Evolutionary conservation across 257 asterid genomes (phyloP).

Genomic region (Solanum pinnatisectum): DNA sequence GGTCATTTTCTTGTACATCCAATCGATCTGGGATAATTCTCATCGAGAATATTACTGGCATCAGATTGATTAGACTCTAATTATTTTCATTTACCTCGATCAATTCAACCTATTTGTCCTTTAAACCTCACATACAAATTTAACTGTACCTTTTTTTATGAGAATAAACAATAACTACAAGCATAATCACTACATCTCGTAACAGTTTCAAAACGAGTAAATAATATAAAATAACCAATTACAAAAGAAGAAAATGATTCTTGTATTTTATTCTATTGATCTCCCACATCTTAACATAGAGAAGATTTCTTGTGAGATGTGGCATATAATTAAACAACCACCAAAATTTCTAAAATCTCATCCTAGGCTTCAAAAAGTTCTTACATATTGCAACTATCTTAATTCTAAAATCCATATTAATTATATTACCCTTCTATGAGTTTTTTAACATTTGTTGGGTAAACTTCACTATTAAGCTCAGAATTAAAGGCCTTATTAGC

Average conservation of each 20-base stretch:
- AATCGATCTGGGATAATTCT: too few relatives aligned
- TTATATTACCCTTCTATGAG: slow-evolving; percentile 19
- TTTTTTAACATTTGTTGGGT: slow-evolving; percentile 44
- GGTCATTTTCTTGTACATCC: background rate
- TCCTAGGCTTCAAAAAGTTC: background rate
- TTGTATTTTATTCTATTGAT: background rate
- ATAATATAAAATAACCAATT: background rate
- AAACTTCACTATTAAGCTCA: slow-evolving; percentile 23
- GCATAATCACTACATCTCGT: background rate
- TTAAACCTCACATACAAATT: background rate
- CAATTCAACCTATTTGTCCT: background rate
- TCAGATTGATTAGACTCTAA: too few relatives aligned
- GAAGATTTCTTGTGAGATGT: background rate
- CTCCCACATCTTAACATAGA: background rate
- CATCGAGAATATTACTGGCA: too few relatives aligned
- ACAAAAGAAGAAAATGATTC: background rate
- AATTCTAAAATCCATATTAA: background rate
- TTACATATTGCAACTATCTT: background rate
- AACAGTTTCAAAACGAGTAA: background rate
- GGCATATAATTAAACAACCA: background rate
- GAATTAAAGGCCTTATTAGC: slow-evolving; percentile 55
- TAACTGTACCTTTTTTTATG: background rate
- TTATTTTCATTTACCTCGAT: background rate
- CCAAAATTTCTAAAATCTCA: background rate
- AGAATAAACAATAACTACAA: background rate